Percentiles rank a stretch among this genome's conserved stretches.
These are phyloP conservation scores for Melanopsichium pennsylvanicum DNA, from an alignment of 1,284 basidiomycete genomes.

Conservation along the genomic window DNA sequence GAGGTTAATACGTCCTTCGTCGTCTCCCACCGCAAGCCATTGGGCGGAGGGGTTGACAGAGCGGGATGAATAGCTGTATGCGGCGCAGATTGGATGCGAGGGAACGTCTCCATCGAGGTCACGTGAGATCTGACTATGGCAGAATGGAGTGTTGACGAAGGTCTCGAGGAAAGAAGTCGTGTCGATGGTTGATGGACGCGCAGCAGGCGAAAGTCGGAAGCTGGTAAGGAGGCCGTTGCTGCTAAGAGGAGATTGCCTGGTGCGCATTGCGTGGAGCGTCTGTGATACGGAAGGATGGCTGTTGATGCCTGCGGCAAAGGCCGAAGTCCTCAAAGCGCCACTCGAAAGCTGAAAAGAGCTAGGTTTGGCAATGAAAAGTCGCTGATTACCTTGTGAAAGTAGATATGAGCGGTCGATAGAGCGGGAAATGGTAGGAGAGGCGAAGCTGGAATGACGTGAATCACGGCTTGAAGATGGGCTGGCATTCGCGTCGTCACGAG, in stretches of 20 bases:
- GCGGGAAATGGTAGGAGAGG: neutral
- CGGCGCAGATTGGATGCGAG: slow-evolving; percentile 51
- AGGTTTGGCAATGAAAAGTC: neutral
- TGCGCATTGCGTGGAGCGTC: slow-evolving; percentile 12
- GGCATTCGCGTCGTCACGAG: neutral
- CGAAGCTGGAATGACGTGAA: neutral
- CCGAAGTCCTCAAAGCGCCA: neutral
- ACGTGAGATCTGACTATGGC: slow-evolving; percentile 13
- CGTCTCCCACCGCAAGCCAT: slow-evolving; percentile 62
- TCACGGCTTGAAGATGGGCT: slow-evolving; percentile 11
- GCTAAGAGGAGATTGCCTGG: slow-evolving; percentile 3
- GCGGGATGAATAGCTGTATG: slow-evolving; percentile 52
- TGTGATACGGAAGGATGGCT: neutral
- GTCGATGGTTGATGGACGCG: slow-evolving; percentile 12
- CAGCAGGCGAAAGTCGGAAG: neutral
- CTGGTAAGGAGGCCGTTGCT: neutral
- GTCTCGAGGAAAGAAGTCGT: slow-evolving; percentile 29
- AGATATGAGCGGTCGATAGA: neutral
- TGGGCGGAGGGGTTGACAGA: slow-evolving; percentile 44
- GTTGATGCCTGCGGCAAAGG: slow-evolving; percentile 3
- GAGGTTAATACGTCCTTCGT: slow-evolving; percentile 59
- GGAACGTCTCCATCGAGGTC: slow-evolving; percentile 12
- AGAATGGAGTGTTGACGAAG: slow-evolving; percentile 34
- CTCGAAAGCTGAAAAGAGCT: neutral
- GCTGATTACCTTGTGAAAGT: slow-evolving; percentile 1